Evolutionary conservation across 805 yeast species (phyloP).

Genomic region (Monosporozyma servazzii): DNA sequence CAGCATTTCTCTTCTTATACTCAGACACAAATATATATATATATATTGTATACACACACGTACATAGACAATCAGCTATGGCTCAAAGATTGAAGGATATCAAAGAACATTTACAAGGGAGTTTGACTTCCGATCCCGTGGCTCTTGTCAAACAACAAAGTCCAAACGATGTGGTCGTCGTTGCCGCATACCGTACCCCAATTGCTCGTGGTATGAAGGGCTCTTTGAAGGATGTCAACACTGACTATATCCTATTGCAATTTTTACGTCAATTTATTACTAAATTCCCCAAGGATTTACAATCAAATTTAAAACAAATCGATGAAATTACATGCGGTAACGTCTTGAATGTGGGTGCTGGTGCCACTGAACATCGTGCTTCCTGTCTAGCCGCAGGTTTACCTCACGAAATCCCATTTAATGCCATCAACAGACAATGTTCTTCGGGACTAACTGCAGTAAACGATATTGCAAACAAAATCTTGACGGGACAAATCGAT

Average conservation of each 20-base stretch:
- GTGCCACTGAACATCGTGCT: conserved; percentile 90
- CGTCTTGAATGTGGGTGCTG: conserved; percentile 86
- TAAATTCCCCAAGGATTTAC: conserved; percentile 33
- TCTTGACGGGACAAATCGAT: conserved; percentile 77
- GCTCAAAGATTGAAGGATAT: conserved; percentile 25
- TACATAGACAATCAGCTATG: conserved; percentile 8
- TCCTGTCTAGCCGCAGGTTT: conserved; percentile 87
- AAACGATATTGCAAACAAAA: conserved; percentile 82
- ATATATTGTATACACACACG: background rate
- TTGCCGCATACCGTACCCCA: conserved; percentile 86
- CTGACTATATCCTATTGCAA: conserved; percentile 67
- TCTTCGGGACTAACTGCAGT: conserved; percentile 90
- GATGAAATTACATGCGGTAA: conserved; percentile 89
- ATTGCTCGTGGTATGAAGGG: conserved; percentile 84
- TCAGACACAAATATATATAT: background rate
- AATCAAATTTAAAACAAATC: conserved; percentile 46
- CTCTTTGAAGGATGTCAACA: conserved; percentile 66
- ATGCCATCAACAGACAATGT: conserved; percentile 88
- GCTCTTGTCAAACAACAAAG: conserved; percentile 32
- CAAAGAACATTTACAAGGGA: conserved; percentile 19
- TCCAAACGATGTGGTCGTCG: conserved; percentile 85
- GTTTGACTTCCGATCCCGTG: conserved; percentile 1
- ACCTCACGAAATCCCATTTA: conserved; percentile 69
- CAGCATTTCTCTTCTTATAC: background rate
- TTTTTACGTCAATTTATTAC: conserved; percentile 56